Conservation (phyloP, 2,329 filamentous ascomycete species). For the Dactylella cylindrospora region DNA sequence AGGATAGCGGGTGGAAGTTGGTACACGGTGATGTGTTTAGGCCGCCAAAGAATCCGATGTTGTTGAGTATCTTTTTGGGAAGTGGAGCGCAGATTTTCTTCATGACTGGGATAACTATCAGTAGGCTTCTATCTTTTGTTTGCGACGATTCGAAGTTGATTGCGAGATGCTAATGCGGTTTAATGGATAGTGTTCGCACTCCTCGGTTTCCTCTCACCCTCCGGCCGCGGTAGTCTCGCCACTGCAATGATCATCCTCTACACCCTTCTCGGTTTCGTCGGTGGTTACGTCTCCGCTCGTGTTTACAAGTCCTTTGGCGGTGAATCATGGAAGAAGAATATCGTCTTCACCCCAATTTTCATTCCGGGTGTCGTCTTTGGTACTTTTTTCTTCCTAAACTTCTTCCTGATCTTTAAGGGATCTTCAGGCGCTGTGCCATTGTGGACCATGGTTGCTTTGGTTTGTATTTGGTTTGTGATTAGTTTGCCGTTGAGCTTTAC, state of each 20-base stretch:
- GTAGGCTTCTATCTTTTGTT: conserved; percentile 51
- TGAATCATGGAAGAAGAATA: conserved; percentile 92
- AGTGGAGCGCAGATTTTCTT: conserved; percentile 96
- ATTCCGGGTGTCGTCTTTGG: conserved; percentile 84
- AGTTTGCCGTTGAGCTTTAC: conserved; percentile 86
- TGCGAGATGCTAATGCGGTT: conserved; percentile 37
- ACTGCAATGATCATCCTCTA: conserved; percentile 93
- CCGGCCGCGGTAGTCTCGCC: conserved; percentile 88
- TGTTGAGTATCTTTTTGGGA: conserved; percentile 83
- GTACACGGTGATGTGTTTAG: conserved; percentile 98
- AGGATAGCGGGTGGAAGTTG: conserved; percentile 97
- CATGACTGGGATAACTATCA: conserved; percentile 92
- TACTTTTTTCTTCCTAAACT: conserved; percentile 88
- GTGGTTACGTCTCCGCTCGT: conserved; percentile 83
- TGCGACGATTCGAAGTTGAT: too few relatives aligned
- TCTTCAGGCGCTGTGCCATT: conserved; percentile 95
- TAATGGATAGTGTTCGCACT: conserved; percentile 72
- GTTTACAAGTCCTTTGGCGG: conserved; percentile 94
- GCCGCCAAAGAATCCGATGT: conserved; percentile 75
- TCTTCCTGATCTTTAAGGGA: conserved; percentile 92
- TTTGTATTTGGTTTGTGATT: conserved; percentile 95
- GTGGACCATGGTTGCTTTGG: conserved; percentile 90
- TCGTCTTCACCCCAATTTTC: conserved; percentile 79
- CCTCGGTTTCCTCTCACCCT: conserved; percentile 90
- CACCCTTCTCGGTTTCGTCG: conserved; percentile 86